Base-by-base conservation (phyloP, 2,329 filamentous ascomycete species). In the Thermomyces lanuginosus region DNA sequence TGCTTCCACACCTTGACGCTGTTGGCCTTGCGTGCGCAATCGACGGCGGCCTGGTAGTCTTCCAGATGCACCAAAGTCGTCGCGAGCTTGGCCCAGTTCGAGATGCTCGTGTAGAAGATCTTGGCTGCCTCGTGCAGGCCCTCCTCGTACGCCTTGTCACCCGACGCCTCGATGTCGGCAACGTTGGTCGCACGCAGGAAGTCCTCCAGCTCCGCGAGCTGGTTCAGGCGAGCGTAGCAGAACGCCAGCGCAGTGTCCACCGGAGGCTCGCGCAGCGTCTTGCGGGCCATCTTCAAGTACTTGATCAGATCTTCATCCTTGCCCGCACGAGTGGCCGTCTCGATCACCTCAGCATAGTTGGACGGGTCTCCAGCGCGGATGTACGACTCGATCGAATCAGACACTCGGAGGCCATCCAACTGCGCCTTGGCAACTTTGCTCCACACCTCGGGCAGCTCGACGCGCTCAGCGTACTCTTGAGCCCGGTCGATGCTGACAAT, bases 1-100 rank as follows among this genome's bases (percentile, higher is more conserved):
- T 98, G 81, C 60, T 89, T 92, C 89, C 89, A 98, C 27, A 98
- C 89, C 64, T 92, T 93, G 58, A 93, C 84, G 56, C 82, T 95
- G 66, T 95, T 98, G 44, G 89, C 89, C 62, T 98, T 95, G 52
- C 89, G 80, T 14, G 91, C 89, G 46, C 83, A 93, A 53, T 98
- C 89, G 21, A 98, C 89, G 23, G 89, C 89, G 42, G 82, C 82
- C 57, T 98, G 91, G 62, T 98, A 95, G 42, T 98, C 89, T 38
- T 76, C 78, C 5, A 98, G 72, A 53, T 95, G 83, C n/a, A 98
- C 89, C 34, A 95, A 70, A 7, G 89, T 98, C 7, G 89, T 95
- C 8, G 89, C 84, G 44, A 98, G 74, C 65, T 98, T 98, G 30
- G 86, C 86, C 89, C 89, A 98, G 69, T 98, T 98, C 29, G 89